These are phyloP conservation scores for Durusdinium trenchii DNA, from an alignment of 73 alveolate genomes.

Conservation along the genomic window DNA sequence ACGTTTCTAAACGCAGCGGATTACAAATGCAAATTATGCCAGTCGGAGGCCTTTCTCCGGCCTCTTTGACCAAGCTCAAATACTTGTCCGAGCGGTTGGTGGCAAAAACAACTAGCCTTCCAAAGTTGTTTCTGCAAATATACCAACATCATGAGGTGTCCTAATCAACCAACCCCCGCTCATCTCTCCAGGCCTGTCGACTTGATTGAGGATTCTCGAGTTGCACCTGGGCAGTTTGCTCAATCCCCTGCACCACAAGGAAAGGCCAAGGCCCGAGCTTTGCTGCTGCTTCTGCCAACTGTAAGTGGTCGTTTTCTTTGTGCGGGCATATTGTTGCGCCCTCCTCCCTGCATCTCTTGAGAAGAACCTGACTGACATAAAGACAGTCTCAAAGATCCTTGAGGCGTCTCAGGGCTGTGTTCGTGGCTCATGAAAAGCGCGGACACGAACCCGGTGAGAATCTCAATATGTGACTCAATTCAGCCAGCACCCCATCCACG, in stretches of 20 bases:
- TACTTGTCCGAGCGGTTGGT: constrained; percentile 79
- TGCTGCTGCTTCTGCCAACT: constrained; percentile 88
- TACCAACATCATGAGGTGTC: no score
- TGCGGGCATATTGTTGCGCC: constrained; percentile 66
- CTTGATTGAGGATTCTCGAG: constrained; percentile 63
- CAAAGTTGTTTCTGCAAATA: background rate
- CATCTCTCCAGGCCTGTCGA: constrained; percentile 21
- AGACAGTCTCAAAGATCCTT: background rate
- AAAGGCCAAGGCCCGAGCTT: background rate
- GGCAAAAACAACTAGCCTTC: constrained; percentile 87
- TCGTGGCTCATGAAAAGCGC: no score
- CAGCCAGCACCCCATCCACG: no score
- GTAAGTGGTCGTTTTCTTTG: constrained; percentile 64
- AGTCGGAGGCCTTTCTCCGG: background rate
- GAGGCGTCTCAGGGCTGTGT: no score
- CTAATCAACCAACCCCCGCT: no score
- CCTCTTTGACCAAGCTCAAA: constrained; percentile 86
- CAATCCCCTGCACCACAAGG: no score
- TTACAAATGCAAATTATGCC: background rate
- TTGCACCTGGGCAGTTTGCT: constrained; percentile 74
- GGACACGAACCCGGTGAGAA: no score
- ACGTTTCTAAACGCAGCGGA: background rate
- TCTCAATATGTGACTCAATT: no score
- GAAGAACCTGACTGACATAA: background rate
- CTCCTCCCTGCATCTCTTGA: constrained; percentile 56